Evolutionary conservation across 2,329 filamentous ascomycete species (phyloP), one percentile per base, ranked within the genome.

Genomic region (Sporothrix sp.): DNA sequence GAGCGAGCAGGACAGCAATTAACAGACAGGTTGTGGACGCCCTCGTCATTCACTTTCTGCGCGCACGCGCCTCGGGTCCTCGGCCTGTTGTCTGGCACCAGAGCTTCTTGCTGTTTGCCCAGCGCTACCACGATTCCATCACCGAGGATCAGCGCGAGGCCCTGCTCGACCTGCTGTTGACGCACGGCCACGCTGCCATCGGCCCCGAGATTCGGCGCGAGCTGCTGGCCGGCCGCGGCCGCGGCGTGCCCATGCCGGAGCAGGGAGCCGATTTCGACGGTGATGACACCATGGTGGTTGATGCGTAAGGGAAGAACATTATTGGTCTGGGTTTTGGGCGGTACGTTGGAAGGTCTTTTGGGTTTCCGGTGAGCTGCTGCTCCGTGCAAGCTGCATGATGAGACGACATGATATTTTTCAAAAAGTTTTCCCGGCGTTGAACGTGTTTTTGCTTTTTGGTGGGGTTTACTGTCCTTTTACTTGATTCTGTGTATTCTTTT

Each of bases 11-110:
- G n/a, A n/a, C n/a, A n/a, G n/a, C n/a, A n/a, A n/a, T n/a, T 28
- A 28, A 28, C 25, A 28, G 5, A 10, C 25, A 28, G 25, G 91
- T 95, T 49, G 82, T 98, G 45, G 93, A 98, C 60, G 84, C 89
- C 2, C 73, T 97, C 2, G 93, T 98, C 9, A 97, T 97, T 71
- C 91, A 98, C 67, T 98, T 98, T 67, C 67, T 97, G 55, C 57
- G 54, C 27, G 53, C 55, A 2, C 53, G 52, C 18, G 32, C 51
- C 21, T 39, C 47, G 18, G 42, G 18, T 9, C 11, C 47, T 63
- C 66, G 97, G 57, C 93, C 94, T 0, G 89, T 98, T 7, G 81
- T 98, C 51, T 98, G 91, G 89, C 93, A 98, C 66, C 91, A 97
- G 70, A 89, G 85, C 59, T 72, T 98, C 27, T 70, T 98, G 50